phyloP scores from a whole-genome alignment of 1,284 basidiomycete species.

The Heterobasidion irregulare region DNA sequence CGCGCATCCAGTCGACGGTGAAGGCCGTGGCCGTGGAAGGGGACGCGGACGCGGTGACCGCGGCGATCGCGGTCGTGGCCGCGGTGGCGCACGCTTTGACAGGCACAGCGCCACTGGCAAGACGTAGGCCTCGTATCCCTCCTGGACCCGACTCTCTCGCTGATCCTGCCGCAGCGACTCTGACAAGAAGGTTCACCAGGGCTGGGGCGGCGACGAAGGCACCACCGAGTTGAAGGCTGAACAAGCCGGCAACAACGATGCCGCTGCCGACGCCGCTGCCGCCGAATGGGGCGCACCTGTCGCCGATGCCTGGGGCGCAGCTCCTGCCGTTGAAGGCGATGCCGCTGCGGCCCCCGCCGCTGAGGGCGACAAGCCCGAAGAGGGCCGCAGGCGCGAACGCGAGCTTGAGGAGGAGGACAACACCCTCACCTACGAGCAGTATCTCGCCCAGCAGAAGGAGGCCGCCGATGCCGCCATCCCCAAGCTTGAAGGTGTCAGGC shows the following conservation, averaged over 20 bases:
- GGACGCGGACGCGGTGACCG: conserved; percentile 35
- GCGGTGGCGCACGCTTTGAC: conserved; percentile 70
- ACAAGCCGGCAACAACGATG: conserved; percentile 37
- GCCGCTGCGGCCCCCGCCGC: conserved; percentile 24
- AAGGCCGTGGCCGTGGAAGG: conserved; percentile 34
- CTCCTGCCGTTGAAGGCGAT: conserved; percentile 29
- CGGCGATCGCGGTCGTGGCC: conserved; percentile 39
- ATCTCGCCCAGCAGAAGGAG: conserved; percentile 67
- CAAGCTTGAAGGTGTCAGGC: conserved; percentile 59
- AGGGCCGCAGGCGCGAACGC: conserved; percentile 26
- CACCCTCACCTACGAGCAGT: conserved; percentile 82
- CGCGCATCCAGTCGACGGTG: conserved; percentile 37
- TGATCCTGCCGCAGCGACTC: conserved; percentile 53
- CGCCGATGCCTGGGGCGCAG: conserved; percentile 16
- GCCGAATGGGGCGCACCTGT: conserved; percentile 34
- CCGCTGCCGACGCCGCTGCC: conserved; percentile 23
- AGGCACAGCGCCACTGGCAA: conserved; percentile 80
- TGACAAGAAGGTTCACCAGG: conserved; percentile 87
- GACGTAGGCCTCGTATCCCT: conserved; percentile 33
- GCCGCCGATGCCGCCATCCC: conserved; percentile 44
- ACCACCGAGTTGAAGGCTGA: conserved; percentile 72
- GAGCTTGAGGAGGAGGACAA: conserved; percentile 87
- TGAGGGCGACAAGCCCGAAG: conserved; percentile 26
- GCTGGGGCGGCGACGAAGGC: conserved; percentile 88
- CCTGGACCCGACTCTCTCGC: conserved; percentile 7